Conservation (phyloP, 768 basidiomycete species). For the Naganishia randhawae region DNA sequence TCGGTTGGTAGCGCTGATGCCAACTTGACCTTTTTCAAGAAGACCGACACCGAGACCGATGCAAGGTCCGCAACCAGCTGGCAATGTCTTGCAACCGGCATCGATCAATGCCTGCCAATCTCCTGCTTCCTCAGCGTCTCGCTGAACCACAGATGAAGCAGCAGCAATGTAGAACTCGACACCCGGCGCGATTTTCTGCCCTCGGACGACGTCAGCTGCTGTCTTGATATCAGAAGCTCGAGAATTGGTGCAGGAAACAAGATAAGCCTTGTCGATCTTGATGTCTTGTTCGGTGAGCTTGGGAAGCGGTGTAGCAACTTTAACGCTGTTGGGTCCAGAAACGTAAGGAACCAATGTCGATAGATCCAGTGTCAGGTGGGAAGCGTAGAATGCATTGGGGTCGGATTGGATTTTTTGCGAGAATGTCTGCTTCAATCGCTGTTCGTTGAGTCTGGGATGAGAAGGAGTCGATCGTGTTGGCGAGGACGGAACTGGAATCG, state of each 20-base stretch:
- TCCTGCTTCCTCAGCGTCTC: conserved; percentile 76
- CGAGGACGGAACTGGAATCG: conserved; percentile 40
- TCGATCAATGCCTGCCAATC: conserved; percentile 81
- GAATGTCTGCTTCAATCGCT: conserved; percentile 65
- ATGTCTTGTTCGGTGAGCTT: conserved; percentile 69
- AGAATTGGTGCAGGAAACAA: conserved; percentile 96
- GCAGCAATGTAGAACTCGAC: conserved; percentile 98
- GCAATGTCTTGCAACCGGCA: conserved; percentile 88
- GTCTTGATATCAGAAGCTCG: conserved; percentile 89
- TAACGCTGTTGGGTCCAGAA: conserved; percentile 96
- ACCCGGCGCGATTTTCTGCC: conserved; percentile 70
- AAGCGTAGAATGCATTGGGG: conserved; percentile 70
- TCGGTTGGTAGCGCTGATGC: conserved; percentile 96
- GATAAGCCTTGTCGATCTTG: conserved; percentile 91
- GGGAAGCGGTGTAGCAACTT: conserved; percentile 88
- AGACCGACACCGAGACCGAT: conserved; percentile 92
- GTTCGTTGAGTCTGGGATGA: conserved; percentile 80
- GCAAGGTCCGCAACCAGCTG: conserved; percentile 95
- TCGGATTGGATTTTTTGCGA: conserved; percentile 62
- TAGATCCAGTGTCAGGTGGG: conserved; percentile 84
- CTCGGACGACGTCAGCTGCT: conserved; percentile 82
- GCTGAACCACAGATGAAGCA: conserved; percentile 85
- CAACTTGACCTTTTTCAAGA: conserved; percentile 87
- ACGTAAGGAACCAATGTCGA: conserved; percentile 91
- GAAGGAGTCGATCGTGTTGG: conserved; percentile 62